phyloP scores from a whole-genome alignment of 2,329 filamentous ascomycete genomes.

The Metarhizium sp. region DNA sequence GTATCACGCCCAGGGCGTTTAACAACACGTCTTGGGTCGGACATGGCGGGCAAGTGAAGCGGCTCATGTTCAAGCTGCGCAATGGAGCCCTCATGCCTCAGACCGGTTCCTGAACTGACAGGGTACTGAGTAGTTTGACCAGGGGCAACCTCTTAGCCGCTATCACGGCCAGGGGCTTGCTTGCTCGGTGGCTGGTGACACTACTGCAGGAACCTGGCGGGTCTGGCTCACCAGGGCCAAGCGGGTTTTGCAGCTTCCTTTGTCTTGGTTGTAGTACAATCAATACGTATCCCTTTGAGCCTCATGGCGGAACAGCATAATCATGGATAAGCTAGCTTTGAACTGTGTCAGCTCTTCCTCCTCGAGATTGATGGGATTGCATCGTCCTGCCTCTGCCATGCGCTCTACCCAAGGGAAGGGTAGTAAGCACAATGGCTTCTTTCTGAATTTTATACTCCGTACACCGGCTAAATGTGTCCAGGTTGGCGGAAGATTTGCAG shows the following conservation, averaged over 20 bases:
- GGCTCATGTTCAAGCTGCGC: neutral
- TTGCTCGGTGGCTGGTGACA: neutral
- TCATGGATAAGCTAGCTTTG: neutral
- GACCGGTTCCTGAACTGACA: neutral
- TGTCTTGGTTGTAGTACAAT: neutral
- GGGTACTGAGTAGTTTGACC: too few species aligned
- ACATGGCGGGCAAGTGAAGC: too few species aligned
- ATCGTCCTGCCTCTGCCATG: neutral
- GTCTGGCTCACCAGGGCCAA: neutral
- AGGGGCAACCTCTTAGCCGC: neutral
- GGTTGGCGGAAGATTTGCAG: neutral
- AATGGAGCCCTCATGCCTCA: neutral
- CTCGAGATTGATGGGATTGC: neutral
- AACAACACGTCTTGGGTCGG: too few species aligned
- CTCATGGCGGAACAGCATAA: neutral
- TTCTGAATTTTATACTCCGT: neutral
- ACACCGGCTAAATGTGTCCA: neutral
- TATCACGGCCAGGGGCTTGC: neutral
- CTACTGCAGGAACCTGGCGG: slow-evolving; percentile 11
- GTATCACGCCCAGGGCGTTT: too few species aligned
- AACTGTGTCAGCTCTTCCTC: neutral
- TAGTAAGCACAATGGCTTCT: neutral
- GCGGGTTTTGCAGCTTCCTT: neutral
- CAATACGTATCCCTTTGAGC: too few species aligned
- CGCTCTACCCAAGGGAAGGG: neutral